Evolutionary conservation across 495 filamentous ascomycete species (phyloP).

Genomic region (Neurospora sp.): DNA sequence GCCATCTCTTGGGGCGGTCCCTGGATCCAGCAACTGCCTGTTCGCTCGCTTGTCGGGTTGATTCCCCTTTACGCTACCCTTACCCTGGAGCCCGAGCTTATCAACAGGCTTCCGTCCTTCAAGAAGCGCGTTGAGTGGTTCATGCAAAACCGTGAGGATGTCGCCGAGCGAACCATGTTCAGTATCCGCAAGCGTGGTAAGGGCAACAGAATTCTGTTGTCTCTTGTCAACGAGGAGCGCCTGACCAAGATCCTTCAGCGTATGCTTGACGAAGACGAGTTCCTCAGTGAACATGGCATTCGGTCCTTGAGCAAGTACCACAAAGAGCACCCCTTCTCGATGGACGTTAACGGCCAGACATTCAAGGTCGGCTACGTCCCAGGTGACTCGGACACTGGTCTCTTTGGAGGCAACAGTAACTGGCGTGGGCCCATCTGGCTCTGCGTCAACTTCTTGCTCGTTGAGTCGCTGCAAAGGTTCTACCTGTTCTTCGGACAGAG

Average conservation of each 20-base stretch:
- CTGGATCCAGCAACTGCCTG: slow-evolving; percentile 83
- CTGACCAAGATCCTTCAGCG: slow-evolving; percentile 74
- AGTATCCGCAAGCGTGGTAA: slow-evolving; percentile 83
- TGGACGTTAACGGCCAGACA: slow-evolving; percentile 88
- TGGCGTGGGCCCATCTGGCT: slow-evolving; percentile 94
- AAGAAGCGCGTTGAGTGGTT: slow-evolving; percentile 91
- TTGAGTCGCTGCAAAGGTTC: slow-evolving; percentile 85
- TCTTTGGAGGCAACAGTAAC: slow-evolving; percentile 97
- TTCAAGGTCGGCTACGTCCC: slow-evolving; percentile 87
- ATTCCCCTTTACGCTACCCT: slow-evolving; percentile 88
- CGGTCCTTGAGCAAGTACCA: slow-evolving; percentile 91
- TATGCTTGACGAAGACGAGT: slow-evolving; percentile 92
- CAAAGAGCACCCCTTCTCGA: slow-evolving; percentile 79
- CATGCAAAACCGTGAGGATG: slow-evolving; percentile 70
- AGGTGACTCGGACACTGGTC: slow-evolving; percentile 84
- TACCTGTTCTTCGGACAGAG: slow-evolving; percentile 89
- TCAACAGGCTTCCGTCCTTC: slow-evolving; percentile 88
- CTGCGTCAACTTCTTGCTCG: slow-evolving; percentile 88
- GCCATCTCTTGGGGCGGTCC: slow-evolving; percentile 92
- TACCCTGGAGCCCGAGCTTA: slow-evolving; percentile 85
- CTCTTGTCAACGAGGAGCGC: slow-evolving; percentile 82
- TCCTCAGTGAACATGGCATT: slow-evolving; percentile 82
- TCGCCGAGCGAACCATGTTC: slow-evolving; percentile 85
- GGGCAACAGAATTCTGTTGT: slow-evolving; percentile 71
- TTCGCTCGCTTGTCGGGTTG: slow-evolving; percentile 82